A percentile compares a stretch with the other conserved stretches of the same genome.
phyloP scores from a whole-genome alignment of 2,329 filamentous ascomycete genomes.

The Sporothrix sp. region DNA sequence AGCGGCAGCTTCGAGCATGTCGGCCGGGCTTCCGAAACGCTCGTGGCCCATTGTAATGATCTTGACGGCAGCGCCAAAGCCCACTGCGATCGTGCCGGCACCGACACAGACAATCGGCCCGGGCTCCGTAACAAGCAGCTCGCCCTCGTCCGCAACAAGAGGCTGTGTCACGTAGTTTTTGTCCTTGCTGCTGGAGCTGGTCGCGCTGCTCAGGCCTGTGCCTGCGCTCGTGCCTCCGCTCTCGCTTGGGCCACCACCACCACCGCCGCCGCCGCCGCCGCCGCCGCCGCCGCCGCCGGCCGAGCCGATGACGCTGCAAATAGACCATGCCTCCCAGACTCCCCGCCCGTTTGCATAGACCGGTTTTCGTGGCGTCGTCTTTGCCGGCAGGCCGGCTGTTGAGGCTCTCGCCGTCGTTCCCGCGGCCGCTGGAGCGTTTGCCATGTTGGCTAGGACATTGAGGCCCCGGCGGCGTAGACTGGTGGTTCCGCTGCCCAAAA shows the following conservation, averaged over 20 bases:
- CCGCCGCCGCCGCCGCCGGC: constrained; percentile 28
- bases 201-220: not conserved
- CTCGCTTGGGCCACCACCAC: too few species aligned
- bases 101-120: constrained; percentile 58
- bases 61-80: constrained; percentile 64
- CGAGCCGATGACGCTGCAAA: constrained; percentile 34
- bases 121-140: constrained; percentile 45
- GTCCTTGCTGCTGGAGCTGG: not conserved
- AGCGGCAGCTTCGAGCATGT: constrained; percentile 22
- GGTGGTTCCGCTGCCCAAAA: constrained; percentile 15
- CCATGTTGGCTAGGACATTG: not conserved
- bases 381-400: not conserved
- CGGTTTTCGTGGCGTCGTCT: not conserved
- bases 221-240: not conserved
- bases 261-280: constrained; percentile 30
- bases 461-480: constrained; percentile 9
- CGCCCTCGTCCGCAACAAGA: constrained; percentile 31
- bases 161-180: constrained; percentile 26
- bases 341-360: constrained; percentile 19
- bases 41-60: constrained; percentile 58
- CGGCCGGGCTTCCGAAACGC: constrained; percentile 42
- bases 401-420: too few species aligned
- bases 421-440: not conserved
- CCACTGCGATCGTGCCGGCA: constrained; percentile 55
- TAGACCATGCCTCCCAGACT: constrained; percentile 47